Conservation (phyloP, 345 rosid species). For the Citrus unshiu region DNA sequence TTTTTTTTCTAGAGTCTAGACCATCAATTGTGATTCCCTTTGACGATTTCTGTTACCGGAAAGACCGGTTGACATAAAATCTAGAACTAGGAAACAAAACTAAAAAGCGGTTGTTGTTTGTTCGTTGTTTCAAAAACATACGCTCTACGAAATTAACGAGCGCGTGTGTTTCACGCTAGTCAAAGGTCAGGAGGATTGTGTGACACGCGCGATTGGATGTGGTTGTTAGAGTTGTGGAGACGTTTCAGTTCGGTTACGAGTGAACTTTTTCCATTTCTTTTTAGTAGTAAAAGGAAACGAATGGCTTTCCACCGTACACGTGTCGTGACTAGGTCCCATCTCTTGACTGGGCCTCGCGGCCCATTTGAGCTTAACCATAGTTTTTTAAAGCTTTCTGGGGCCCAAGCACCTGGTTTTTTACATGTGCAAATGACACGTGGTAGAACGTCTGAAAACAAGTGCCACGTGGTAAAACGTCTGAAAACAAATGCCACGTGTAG, state of each 20-base stretch:
- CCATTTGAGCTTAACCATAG: background rate
- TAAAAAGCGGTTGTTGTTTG: constrained; percentile 22
- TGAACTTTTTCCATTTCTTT: background rate
- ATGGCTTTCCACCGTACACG: constrained; percentile 11
- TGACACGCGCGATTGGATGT: background rate
- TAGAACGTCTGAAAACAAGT: background rate
- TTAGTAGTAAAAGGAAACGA: background rate
- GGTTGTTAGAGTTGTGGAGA: background rate
- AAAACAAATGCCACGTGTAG: background rate
- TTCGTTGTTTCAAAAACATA: constrained; percentile 3
- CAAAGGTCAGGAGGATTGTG: background rate
- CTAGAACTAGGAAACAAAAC: constrained; percentile 13
- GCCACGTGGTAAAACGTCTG: background rate
- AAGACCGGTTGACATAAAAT: background rate
- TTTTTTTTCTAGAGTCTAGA: background rate
- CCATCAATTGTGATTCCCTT: background rate
- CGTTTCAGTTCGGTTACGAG: constrained; percentile 5
- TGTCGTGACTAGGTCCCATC: background rate
- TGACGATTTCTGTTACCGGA: background rate
- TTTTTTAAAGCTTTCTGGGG: background rate
- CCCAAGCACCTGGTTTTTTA: background rate
- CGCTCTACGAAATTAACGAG: background rate
- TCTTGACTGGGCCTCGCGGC: background rate
- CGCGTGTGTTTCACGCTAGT: background rate
- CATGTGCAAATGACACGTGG: background rate